Evolutionary conservation across 768 basidiomycete genomes (phyloP).

Genomic region (Lentinula sp.): DNA sequence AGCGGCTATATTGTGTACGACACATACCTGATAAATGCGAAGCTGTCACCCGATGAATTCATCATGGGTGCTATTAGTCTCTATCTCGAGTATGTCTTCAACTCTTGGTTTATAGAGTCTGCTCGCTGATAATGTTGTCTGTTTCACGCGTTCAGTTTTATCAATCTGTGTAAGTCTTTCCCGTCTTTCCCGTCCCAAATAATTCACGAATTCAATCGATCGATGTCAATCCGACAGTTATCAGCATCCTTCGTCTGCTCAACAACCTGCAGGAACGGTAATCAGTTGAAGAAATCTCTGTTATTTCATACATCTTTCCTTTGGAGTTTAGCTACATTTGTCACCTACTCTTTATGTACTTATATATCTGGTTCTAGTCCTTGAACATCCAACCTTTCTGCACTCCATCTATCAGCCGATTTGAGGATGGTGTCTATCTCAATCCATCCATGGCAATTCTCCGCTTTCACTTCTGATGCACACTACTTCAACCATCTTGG

Average conservation of each 20-base stretch:
- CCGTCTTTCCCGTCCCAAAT: constrained; percentile 19
- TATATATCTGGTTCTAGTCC: too few species aligned
- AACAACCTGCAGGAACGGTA: constrained; percentile 51
- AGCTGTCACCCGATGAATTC: constrained; percentile 88
- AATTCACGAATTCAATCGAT: background rate
- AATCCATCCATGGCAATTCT: too few species aligned
- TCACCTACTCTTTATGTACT: too few species aligned
- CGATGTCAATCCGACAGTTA: constrained; percentile 38
- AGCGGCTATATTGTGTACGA: constrained; percentile 89
- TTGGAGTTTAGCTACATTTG: too few species aligned
- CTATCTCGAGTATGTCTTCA: constrained; percentile 81
- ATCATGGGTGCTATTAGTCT: constrained; percentile 87
- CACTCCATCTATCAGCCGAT: too few species aligned
- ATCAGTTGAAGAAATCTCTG: constrained; percentile 4
- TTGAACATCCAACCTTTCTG: too few species aligned
- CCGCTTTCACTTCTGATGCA: too few species aligned
- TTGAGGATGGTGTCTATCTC: too few species aligned
- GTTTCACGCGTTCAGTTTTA: constrained; percentile 44
- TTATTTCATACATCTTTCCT: background rate
- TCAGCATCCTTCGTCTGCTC: constrained; percentile 80
- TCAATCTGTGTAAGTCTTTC: constrained; percentile 72
- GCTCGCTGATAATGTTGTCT: constrained; percentile 12
- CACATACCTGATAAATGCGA: constrained; percentile 85
- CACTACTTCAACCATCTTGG: too few species aligned
- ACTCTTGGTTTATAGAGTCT: background rate